Evolutionary conservation across 352 stramenopile species (phyloP), one percentile per base, ranked within the genome.

Genomic region (Pythium rishiriense): DNA sequence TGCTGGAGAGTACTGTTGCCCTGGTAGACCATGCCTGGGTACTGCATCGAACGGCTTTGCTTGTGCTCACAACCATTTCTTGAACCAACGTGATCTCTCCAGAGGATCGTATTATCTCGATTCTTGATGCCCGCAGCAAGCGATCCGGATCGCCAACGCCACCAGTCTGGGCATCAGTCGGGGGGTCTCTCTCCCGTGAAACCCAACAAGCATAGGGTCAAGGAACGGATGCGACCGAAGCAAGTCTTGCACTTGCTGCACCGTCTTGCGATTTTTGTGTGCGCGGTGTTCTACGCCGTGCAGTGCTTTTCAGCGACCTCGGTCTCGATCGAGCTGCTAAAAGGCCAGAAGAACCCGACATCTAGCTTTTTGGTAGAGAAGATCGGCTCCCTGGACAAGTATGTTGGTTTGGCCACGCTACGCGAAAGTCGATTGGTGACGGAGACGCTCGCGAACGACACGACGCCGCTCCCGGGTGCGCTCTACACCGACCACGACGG

Each of bases 201-300:
- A 26, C 9, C 22, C n/a, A 46, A 9, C 37, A 60, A 51, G 39
- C 6, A 6, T n/a, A 48, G 37, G 39, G 22, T 5, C 3, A 1
- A 10, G 10, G 21, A n/a, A 3, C 28, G 33, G 3, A 2, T 62
- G 2, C 42, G 17, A 1, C 28, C n/a, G 8, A 54, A 62, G 45
- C 15, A 54, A 25, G 28, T 54, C 15, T 11, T 55, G 2, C 58
- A 64, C 48, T 48, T 64, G 8, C 3, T 68, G 8, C 64, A 67
- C 24, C 51, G 58, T 17, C 7, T 63, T 7, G 39, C 42, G 19
- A 65, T 68, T 29, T 58, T 69, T n/a, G 50, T 9, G 0, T 58
- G 45, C 14, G 59, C 59, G 12, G 25, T 72, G 17, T 19, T 62
- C 8, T 68, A 69, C 39, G 12, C 69, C 7, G 19, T 42, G 7